Evolutionary conservation across 2,329 filamentous ascomycete genomes (phyloP).

Genomic region (Neonectria punicea): DNA sequence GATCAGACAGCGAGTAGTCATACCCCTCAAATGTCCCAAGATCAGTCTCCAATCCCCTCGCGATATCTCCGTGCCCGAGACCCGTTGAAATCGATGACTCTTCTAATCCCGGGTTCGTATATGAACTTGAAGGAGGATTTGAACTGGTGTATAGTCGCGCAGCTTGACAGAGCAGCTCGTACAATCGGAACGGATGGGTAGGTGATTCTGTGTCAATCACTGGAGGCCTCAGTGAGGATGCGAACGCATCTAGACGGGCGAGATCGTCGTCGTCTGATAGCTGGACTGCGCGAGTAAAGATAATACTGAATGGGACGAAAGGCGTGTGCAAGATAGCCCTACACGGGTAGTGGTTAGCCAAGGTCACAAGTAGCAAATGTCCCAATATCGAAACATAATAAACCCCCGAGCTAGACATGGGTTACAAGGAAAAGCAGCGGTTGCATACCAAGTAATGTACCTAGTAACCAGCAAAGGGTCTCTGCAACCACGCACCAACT

Average conservation of each 20-base stretch:
- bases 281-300: conserved; percentile 48
- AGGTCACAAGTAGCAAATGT: too few species aligned
- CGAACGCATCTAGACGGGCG: conserved; percentile 44
- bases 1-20: conserved; percentile 7
- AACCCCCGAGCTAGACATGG: rapidly evolving
- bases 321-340: conserved; percentile 51
- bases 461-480: conserved; percentile 45
- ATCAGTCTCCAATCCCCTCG: not conserved
- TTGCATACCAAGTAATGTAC: conserved; percentile 50
- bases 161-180: conserved; percentile 48
- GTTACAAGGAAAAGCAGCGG: not conserved
- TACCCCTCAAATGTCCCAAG: not conserved
- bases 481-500: conserved; percentile 37
- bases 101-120: not conserved
- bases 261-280: conserved; percentile 22
- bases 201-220: conserved; percentile 23
- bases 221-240: conserved; percentile 43
- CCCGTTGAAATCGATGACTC: not conserved
- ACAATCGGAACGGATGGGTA: conserved; percentile 49
- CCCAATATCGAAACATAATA: not conserved
- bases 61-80: not conserved
- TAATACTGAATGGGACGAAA: conserved; percentile 52
- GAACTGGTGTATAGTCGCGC: conserved; percentile 43
- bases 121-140: not conserved
- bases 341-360: not conserved